Conservation (phyloP, 169 alveolate species). For the Babesia sp. region DNA sequence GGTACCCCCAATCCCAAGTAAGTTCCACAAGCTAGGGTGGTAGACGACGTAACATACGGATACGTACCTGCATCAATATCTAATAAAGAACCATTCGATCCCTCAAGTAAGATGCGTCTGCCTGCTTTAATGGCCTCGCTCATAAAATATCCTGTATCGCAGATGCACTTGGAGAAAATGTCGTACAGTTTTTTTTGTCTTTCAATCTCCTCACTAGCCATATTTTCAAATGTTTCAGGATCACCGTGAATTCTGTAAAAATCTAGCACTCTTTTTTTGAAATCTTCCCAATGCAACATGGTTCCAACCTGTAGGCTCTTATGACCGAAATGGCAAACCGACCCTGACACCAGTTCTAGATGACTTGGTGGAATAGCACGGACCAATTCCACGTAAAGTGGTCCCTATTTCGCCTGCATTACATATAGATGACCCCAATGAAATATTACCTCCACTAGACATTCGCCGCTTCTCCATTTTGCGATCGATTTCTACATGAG, state of each 20-base stretch:
- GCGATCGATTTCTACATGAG: constrained; percentile 77
- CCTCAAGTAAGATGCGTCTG: constrained; percentile 65
- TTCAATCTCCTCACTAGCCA: constrained; percentile 77
- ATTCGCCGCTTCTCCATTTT: constrained; percentile 66
- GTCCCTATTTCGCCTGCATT: constrained; percentile 88
- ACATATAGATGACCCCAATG: not conserved
- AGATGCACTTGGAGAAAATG: constrained; percentile 78
- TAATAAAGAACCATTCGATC: constrained; percentile 80
- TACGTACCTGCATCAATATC: constrained; percentile 77
- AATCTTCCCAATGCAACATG: constrained; percentile 50
- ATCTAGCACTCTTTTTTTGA: constrained; percentile 26
- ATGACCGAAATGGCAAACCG: constrained; percentile 41
- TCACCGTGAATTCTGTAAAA: constrained; percentile 15
- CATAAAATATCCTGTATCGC: constrained; percentile 77
- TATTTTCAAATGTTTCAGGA: constrained; percentile 65
- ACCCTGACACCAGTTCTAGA: constrained; percentile 89
- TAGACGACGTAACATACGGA: constrained; percentile 77
- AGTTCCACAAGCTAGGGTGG: constrained; percentile 72
- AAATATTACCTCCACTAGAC: constrained; percentile 18
- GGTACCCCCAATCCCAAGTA: constrained; percentile 73
- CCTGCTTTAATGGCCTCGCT: constrained; percentile 72
- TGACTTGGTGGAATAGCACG: constrained; percentile 89
- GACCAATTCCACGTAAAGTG: constrained; percentile 94
- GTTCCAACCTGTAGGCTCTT: constrained; percentile 32
- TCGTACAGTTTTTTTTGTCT: constrained; percentile 74